A percentile compares a stretch with the other conserved stretches of the same genome.
Conservation (phyloP, 2,329 filamentous ascomycete genomes). For the Ploettnerulaceae sp. region DNA sequence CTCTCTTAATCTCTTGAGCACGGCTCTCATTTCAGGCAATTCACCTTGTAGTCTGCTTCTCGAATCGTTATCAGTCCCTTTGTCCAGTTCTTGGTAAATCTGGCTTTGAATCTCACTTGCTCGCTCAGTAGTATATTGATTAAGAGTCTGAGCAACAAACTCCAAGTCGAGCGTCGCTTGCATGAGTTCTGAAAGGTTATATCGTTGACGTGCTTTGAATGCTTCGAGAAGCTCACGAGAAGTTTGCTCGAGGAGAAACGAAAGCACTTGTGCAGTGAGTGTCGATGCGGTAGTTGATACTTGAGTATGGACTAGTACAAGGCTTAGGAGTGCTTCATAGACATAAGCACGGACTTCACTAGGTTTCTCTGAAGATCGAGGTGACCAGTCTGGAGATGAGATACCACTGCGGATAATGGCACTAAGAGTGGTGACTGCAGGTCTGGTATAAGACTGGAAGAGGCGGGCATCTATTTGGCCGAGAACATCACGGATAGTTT, state of each 20-base stretch:
- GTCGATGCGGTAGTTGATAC: conserved; percentile 73
- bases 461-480: conserved; percentile 85
- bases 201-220: conserved; percentile 62
- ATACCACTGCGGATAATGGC: conserved; percentile 71
- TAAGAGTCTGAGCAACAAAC: conserved; percentile 90
- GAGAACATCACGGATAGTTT: conserved; percentile 86
- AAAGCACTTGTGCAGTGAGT: conserved; percentile 76
- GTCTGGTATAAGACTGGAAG: conserved; percentile 87
- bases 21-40: conserved; percentile 80
- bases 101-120: conserved; percentile 78
- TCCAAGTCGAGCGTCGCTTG: conserved; percentile 97
- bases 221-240: conserved; percentile 76
- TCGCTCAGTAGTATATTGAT: conserved; percentile 79
- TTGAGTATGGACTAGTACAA: conserved; percentile 90
- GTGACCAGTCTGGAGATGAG: conserved; percentile 65
- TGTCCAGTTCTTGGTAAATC: conserved; percentile 88
- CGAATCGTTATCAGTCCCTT: conserved; percentile 82
- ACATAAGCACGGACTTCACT: conserved; percentile 80
- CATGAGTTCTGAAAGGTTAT: conserved; percentile 79
- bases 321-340: conserved; percentile 75
- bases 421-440: conserved; percentile 63
- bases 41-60: conserved; percentile 76
- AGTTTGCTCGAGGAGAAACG: conserved; percentile 78
- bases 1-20: conserved; percentile 79
- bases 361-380: conserved; percentile 52